Evolutionary conservation across 1,284 basidiomycete species (phyloP).

Genomic region (Ganoderma multipileum): DNA sequence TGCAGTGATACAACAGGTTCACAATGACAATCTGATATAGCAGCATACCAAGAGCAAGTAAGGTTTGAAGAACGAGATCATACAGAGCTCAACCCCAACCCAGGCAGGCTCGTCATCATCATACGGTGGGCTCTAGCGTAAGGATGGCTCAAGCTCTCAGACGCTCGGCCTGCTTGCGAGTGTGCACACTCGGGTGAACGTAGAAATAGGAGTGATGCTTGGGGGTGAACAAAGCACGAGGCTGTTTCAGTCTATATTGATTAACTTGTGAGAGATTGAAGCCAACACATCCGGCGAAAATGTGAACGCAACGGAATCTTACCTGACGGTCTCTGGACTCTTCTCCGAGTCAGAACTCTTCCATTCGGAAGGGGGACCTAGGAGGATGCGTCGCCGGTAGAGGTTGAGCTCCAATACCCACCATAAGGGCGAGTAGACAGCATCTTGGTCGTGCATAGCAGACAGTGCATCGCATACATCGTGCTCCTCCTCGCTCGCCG

Average conservation of each 20-base stretch:
- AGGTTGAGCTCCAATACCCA: slow-evolving; percentile 56
- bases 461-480: slow-evolving; percentile 52
- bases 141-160: background rate
- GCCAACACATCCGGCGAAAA: background rate
- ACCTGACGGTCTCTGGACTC: background rate
- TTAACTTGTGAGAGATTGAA: background rate
- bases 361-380: background rate
- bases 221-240: background rate
- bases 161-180: background rate
- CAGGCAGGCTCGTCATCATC: background rate
- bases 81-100: no score
- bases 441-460: slow-evolving; percentile 60
- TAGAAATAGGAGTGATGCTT: background rate
- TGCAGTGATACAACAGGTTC: no score
- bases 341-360: background rate
- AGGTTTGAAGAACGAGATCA: background rate
- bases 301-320: background rate
- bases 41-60: background rate
- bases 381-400: background rate
- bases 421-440: slow-evolving; percentile 48
- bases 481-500: slow-evolving; percentile 58
- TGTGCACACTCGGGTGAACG: background rate
- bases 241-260: background rate
- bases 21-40: no score
- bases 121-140: background rate